Conservation (phyloP, 306 rosid genomes). For the Sesbania bispinosa region DNA sequence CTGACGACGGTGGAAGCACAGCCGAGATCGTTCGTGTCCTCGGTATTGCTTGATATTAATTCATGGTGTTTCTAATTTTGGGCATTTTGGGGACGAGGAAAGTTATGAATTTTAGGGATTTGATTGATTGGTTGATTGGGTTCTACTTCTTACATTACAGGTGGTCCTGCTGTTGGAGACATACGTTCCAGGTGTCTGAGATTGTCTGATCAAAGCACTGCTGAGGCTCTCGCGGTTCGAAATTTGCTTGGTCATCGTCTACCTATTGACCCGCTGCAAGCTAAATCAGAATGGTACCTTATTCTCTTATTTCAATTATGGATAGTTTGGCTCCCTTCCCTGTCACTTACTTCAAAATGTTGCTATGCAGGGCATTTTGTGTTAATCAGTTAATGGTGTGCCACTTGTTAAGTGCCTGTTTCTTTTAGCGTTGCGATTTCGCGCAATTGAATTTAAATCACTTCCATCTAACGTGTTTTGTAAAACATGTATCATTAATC, state of each 20-base stretch:
- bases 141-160: constrained; percentile 34
- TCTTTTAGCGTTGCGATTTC: too few relatives aligned
- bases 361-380: too few relatives aligned
- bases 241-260: constrained; percentile 85
- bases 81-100: neutral
- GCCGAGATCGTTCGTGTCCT: constrained; percentile 98
- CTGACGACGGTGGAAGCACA: constrained; percentile 95
- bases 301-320: neutral
- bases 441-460: too few relatives aligned
- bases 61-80: neutral
- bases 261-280: constrained; percentile 49
- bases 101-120: neutral
- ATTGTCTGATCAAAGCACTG: constrained; percentile 76
- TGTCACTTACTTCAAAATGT: too few relatives aligned
- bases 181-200: constrained; percentile 94
- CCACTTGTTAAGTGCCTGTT: too few relatives aligned
- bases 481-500: too few relatives aligned
- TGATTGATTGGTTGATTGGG: constrained; percentile 2
- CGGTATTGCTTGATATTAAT: constrained; percentile 30
- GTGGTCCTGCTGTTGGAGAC: constrained; percentile 98
- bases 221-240: constrained; percentile 89
- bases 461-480: too few relatives aligned
- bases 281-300: constrained; percentile 76
- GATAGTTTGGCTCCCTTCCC: neutral
- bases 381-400: too few relatives aligned